Conservation (phyloP, 73 alveolate genomes). For the Paramecium primaurelia region DNA sequence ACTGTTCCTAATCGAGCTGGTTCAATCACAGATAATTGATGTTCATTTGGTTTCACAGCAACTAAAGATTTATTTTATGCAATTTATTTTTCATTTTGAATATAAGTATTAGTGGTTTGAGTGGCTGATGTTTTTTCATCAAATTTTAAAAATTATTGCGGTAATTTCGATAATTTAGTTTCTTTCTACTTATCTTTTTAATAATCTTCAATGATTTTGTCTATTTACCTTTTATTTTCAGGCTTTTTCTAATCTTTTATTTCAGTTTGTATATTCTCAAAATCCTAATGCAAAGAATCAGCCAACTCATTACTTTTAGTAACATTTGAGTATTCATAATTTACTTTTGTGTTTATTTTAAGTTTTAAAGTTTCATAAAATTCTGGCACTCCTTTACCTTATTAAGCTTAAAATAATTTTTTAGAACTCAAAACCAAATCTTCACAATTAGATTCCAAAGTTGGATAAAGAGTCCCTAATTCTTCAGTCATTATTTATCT, state of each 20-base stretch:
- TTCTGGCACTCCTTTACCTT: slow-evolving; percentile 48
- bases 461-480: neutral
- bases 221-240: slow-evolving; percentile 40
- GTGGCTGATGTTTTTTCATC: slow-evolving; percentile 52
- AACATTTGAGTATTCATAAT: slow-evolving; percentile 50
- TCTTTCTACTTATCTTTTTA: slow-evolving; percentile 24
- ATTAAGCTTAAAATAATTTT: slow-evolving; percentile 30
- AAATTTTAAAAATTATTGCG: slow-evolving; percentile 43
- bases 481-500: neutral
- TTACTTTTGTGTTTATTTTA: slow-evolving; percentile 51
- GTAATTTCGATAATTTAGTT: slow-evolving; percentile 47
- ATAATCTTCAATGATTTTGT: slow-evolving; percentile 35
- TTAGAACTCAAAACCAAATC: slow-evolving; percentile 39
- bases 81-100: slow-evolving; percentile 1
- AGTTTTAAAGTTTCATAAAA: slow-evolving; percentile 50
- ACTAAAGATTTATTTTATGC: neutral
- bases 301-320: slow-evolving; percentile 27
- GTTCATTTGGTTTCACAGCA: neutral
- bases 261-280: neutral
- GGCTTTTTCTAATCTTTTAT: neutral
- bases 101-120: neutral
- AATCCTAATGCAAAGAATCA: neutral
- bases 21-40: slow-evolving; percentile 48
- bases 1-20: slow-evolving; percentile 63
- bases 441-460: slow-evolving; percentile 6